Evolutionary conservation across 2,329 filamentous ascomycete species (phyloP).

Genomic region (Fusarium continuum): DNA sequence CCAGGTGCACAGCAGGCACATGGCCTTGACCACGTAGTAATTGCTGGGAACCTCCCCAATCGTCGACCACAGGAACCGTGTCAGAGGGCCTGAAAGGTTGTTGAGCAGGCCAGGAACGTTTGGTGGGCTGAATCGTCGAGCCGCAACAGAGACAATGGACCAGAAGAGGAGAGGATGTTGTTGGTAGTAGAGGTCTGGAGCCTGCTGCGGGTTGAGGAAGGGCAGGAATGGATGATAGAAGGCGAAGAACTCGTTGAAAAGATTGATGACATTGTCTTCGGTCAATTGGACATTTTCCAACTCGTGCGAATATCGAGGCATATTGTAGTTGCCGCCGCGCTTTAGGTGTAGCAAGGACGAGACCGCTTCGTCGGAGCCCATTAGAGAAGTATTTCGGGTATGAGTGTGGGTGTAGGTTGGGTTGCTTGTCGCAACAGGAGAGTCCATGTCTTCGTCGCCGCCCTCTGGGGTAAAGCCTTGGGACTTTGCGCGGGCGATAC

Average conservation of each 20-base stretch:
- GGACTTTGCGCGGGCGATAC: slow-evolving; percentile 66
- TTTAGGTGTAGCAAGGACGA: slow-evolving; percentile 73
- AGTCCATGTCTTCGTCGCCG: slow-evolving; percentile 66
- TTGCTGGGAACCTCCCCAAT: slow-evolving; percentile 80
- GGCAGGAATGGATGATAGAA: slow-evolving; percentile 82
- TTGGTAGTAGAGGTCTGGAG: slow-evolving; percentile 78
- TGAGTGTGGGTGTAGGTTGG: slow-evolving; percentile 68
- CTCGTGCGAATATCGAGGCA: slow-evolving; percentile 68
- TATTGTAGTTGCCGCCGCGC: slow-evolving; percentile 68
- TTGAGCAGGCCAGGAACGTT: slow-evolving; percentile 70
- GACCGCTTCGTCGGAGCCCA: slow-evolving; percentile 75
- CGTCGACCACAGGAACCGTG: slow-evolving; percentile 78
- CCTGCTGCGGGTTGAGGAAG: slow-evolving; percentile 72
- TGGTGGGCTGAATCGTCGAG: slow-evolving; percentile 69
- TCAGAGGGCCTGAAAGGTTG: slow-evolving; percentile 73
- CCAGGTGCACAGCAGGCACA: slow-evolving; percentile 84
- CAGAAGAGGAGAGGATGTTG: slow-evolving; percentile 87
- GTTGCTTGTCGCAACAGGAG: slow-evolving; percentile 62
- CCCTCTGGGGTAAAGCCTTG: slow-evolving; percentile 67
- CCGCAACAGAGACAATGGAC: slow-evolving; percentile 80
- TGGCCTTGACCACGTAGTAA: slow-evolving; percentile 82
- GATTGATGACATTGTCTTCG: slow-evolving; percentile 67
- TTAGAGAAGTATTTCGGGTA: slow-evolving; percentile 69
- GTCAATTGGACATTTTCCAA: slow-evolving; percentile 71
- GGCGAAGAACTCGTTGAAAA: slow-evolving; percentile 79